Evolutionary conservation across 805 yeast genomes (phyloP).

Genomic region (Ogataea nakhonphanomensis): DNA sequence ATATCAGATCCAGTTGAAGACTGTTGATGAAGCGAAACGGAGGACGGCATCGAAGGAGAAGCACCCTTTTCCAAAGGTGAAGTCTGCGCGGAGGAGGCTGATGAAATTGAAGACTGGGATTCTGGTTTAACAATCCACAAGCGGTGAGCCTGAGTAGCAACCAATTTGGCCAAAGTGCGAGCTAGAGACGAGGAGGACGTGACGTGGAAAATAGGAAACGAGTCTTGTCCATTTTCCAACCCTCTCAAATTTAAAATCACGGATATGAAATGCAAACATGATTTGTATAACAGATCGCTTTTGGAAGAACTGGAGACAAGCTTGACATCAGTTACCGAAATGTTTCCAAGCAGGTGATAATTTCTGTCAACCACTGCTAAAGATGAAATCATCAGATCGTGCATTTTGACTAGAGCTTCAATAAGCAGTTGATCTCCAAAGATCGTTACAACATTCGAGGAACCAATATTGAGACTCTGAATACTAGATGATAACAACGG

Average conservation of each 20-base stretch:
- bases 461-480: constrained; percentile 72
- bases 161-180: constrained; percentile 88
- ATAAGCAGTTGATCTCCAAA: constrained; percentile 84
- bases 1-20: constrained; percentile 21
- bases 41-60: constrained; percentile 13
- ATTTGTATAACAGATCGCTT: constrained; percentile 72
- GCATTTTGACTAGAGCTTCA: constrained; percentile 85
- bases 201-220: constrained; percentile 95
- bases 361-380: constrained; percentile 87
- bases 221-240: constrained; percentile 89
- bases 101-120: constrained; percentile 10
- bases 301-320: constrained; percentile 85
- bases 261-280: constrained; percentile 84
- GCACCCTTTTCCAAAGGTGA: constrained; percentile 17
- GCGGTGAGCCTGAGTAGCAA: constrained; percentile 92
- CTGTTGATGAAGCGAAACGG: constrained; percentile 17
- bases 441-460: constrained; percentile 68
- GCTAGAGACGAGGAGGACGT: constrained; percentile 75
- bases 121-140: constrained; percentile 74
- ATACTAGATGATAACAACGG: constrained; percentile 64
- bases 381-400: constrained; percentile 77
- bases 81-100: constrained; percentile 15
- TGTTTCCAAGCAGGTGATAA: constrained; percentile 78
- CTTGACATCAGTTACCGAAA: constrained; percentile 90
- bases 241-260: constrained; percentile 87